Evolutionary conservation across 768 basidiomycete species (phyloP), one percentile per base, ranked within the genome.

Genomic region (Cystobasidium ongulense): DNA sequence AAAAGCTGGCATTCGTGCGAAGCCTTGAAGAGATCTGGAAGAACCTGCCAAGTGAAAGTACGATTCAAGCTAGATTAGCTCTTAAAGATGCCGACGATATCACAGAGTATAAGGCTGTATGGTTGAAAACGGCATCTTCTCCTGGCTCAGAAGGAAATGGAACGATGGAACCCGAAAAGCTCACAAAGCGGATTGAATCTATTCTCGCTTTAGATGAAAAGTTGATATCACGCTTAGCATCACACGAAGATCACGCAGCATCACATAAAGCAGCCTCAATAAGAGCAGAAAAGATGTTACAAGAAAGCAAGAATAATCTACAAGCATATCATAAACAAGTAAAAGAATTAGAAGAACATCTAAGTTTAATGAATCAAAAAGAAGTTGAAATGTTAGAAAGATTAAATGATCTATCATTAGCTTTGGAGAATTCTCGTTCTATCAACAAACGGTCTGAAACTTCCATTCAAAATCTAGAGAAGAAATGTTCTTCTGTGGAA

Each of bases 291-390:
- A 92, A 91, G 81, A 85, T 95, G 33, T 90, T 91, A 1, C 88
- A 89, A 80, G 92, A 93, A 63, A 90, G 89, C 46, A 88, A 86
- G 74, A 81, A 79, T 23, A 90, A 89, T 29, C 82, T 96, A 50
- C 91, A 92, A 83, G 92, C 89, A 21, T 95, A 96, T 79, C 90
- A 95, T 83, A 89, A 88, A 81, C 92, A 95, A 79, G 88, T 94
- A 1, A 85, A 85, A 78, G 86, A 84, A 27, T 83, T 95, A 72
- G 91, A 93, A 78, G 90, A 91, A 78, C 85, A 89, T 71, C 88
- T 91, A 76, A 80, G 85, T 76, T 75, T 80, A 10, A 80, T 88
- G 71, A 83, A 84, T 38, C 79, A 84, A 27, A 84, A 85, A 78
- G 85, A 87, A 65, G 83, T 86, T 36, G 82, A 83, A 17, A 75